Percentiles rank a stretch among this genome's conserved stretches.
Evolutionary conservation across 345 rosid species (phyloP).

Genomic region (Arabidopsis arenosa): DNA sequence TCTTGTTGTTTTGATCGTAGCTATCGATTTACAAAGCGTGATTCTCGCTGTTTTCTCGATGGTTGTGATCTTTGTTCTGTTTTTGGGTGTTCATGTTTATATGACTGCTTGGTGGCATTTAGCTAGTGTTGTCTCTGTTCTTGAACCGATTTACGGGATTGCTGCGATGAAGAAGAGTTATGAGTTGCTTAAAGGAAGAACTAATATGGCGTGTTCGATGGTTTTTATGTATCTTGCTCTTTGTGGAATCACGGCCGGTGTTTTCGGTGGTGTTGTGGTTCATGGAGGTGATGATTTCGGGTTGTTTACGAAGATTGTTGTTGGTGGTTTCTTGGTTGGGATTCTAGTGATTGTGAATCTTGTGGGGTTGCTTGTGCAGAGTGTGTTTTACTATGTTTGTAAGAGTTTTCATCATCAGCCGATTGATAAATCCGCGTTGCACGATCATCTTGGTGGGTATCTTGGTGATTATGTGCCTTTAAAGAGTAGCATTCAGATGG

Average conservation of each 20-base stretch:
- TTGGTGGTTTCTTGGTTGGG: slow-evolving; percentile 86
- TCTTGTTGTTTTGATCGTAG: slow-evolving; percentile 56
- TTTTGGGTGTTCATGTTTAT: slow-evolving; percentile 76
- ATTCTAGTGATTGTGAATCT: slow-evolving; percentile 81
- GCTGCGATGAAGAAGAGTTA: slow-evolving; percentile 93
- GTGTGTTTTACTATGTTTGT: slow-evolving; percentile 92
- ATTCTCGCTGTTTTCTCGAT: slow-evolving; percentile 52
- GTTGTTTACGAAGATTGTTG: slow-evolving; percentile 62
- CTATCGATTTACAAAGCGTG: slow-evolving; percentile 56
- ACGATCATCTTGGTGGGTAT: slow-evolving; percentile 94
- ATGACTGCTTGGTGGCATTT: slow-evolving; percentile 94
- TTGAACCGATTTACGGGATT: slow-evolving; percentile 73
- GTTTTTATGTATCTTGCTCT: slow-evolving; percentile 68
- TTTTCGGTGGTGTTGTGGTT: slow-evolving; percentile 69
- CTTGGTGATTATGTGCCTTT: slow-evolving; percentile 94
- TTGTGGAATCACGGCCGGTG: slow-evolving; percentile 53
- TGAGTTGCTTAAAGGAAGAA: slow-evolving; percentile 78
- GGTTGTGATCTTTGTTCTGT: slow-evolving; percentile 56
- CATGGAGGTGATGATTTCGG: slow-evolving; percentile 71
- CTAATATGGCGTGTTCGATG: slow-evolving; percentile 57
- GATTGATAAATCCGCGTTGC: slow-evolving; percentile 76
- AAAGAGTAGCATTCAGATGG: slow-evolving; percentile 92
- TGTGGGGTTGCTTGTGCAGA: slow-evolving; percentile 85
- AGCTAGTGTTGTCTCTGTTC: slow-evolving; percentile 94
- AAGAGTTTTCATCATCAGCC: slow-evolving; percentile 88